Evolutionary conservation across 2,329 filamentous ascomycete genomes (phyloP).

Genomic region (Diaporthe vexans): DNA sequence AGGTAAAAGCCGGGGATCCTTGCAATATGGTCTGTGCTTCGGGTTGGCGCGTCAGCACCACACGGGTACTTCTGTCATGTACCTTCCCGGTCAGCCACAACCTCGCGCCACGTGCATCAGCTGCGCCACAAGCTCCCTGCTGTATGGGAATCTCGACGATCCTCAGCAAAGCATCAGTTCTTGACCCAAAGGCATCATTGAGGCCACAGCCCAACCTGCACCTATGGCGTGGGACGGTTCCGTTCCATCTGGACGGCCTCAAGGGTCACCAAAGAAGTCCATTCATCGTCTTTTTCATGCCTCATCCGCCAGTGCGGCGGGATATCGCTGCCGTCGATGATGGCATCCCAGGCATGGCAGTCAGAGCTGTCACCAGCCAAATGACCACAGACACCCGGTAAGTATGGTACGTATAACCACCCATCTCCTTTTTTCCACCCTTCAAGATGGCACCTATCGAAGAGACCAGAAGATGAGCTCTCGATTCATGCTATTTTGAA

Average conservation of each 20-base stretch:
- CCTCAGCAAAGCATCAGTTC: constrained; percentile 26
- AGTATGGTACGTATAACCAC: constrained; percentile 34
- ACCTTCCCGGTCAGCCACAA: neutral
- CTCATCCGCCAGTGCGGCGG: constrained; percentile 29
- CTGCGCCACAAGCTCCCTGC: constrained; percentile 19
- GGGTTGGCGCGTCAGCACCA: neutral
- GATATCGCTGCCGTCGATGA: constrained; percentile 24
- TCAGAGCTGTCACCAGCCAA: constrained; percentile 31
- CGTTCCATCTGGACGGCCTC: constrained; percentile 38
- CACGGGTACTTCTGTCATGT: neutral
- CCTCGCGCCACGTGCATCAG: neutral
- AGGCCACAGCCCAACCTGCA: constrained; percentile 37
- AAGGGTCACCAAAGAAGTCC: constrained; percentile 29
- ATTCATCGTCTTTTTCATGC: constrained; percentile 24
- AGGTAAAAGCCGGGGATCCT: neutral
- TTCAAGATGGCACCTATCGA: neutral
- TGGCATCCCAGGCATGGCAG: constrained; percentile 16
- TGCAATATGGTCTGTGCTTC: neutral
- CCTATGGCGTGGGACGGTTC: constrained; percentile 30
- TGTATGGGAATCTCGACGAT: constrained; percentile 31
- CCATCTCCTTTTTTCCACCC: neutral
- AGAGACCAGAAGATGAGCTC: constrained; percentile 7
- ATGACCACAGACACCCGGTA: constrained; percentile 24
- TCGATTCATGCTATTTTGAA: constrained; percentile 11
- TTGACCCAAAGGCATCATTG: constrained; percentile 35